Base-by-base conservation (phyloP, 306 rosid species). In the Pterocarpus santalinus region DNA sequence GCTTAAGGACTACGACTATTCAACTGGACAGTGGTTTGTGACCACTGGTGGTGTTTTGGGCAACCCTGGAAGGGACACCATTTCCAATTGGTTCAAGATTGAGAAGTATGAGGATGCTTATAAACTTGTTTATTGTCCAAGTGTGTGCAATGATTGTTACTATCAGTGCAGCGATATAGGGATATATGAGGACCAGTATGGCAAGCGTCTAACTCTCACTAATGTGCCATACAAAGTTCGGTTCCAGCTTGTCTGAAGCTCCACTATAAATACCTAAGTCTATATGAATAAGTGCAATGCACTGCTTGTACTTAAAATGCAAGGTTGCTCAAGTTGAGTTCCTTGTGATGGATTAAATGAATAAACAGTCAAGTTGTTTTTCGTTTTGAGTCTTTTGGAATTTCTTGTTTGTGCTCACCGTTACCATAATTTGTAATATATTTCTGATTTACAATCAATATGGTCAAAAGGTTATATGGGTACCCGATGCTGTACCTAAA, bases 111-210 rank as follows among this genome's bases (percentile, higher is more conserved):
- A 75, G n/a, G 65, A 28, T 0, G 69, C 34, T 46, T 91, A 87
- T 64, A 89, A 89, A 68, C 47, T 91, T 4, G 72, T 60, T 3
- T 91, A 84, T 22, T 91, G 93, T 61, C 93, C 95, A 6, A 72
- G 46, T 0, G 91, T 91, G 7, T 87, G 91, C 10, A 3, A 1
- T 47, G 13, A 16, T 82, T 87, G 91, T 71, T 79, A 41, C 55
- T 84, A 87, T 32, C 5, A 52, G 15, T 89, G 95, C 17, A 72
- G 35, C 17, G 90, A 89, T 73, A 62, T 91, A 1, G 83, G 83
- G 2, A 2, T 80, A 60, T 35, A 33, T 34, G 55, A 10, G 10
- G 55, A 80, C 10, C 22, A 52, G 15, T 0, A 47, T 14, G 83
- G 64, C 49, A 72, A 72, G 55, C 77, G 72, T 61, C 65, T 80